A percentile compares a stretch with the other conserved stretches of the same genome.
Evolutionary conservation across 805 yeast genomes (phyloP).

Genomic region (Monosporozyma solicola): DNA sequence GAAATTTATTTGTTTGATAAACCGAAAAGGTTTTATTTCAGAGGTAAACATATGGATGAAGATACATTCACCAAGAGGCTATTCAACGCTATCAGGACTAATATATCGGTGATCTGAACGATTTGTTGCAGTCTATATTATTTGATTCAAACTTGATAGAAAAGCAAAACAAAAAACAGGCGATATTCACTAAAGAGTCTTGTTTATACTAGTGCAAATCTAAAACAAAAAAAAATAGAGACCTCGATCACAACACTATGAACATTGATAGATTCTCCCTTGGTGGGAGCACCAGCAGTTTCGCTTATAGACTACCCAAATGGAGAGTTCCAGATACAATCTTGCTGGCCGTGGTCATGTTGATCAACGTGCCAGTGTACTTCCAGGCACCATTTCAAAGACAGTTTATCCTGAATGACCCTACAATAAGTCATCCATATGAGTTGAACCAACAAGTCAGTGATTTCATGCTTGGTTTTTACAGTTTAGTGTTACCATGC

Average conservation of each 20-base stretch:
- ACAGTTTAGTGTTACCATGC: slow-evolving; percentile 45
- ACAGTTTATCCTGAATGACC: slow-evolving; percentile 67
- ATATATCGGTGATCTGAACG: not conserved
- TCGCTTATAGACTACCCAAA: slow-evolving; percentile 19
- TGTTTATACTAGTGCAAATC: not conserved
- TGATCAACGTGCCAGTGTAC: slow-evolving; percentile 29
- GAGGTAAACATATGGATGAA: not conserved
- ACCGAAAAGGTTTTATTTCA: not conserved
- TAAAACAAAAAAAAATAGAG: not conserved
- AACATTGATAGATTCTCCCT: slow-evolving; percentile 17
- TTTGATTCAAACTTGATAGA: not conserved
- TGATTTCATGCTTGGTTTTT: slow-evolving; percentile 42
- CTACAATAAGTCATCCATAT: slow-evolving; percentile 72
- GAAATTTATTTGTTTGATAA: not conserved
- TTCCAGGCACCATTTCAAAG: slow-evolving; percentile 58
- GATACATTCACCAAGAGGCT: not conserved
- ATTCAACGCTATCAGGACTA: not conserved
- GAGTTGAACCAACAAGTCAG: slow-evolving; percentile 68
- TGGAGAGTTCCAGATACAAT: slow-evolving; percentile 35
- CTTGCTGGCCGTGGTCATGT: slow-evolving; percentile 24
- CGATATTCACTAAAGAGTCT: not conserved
- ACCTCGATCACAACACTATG: slow-evolving; percentile 8
- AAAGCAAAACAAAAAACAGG: not conserved
- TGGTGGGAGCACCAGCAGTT: slow-evolving; percentile 13
- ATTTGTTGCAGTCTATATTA: not conserved